Base-by-base conservation (phyloP, 805 yeast genomes). In the Alloascoidea africana region DNA sequence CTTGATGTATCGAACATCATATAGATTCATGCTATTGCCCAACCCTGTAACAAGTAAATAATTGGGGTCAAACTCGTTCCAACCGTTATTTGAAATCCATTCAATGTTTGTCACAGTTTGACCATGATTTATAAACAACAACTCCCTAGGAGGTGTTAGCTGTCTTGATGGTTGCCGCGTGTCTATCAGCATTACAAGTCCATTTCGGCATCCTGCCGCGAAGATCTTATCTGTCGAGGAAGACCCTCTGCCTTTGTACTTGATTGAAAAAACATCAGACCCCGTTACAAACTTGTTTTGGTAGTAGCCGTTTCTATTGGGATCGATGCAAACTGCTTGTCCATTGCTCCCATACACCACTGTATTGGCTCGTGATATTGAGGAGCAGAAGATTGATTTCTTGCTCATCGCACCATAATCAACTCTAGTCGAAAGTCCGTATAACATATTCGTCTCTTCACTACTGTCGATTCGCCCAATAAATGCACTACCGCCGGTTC, bases 251-350 rank as follows among this genome's bases (percentile, higher is more conserved):
- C 30, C 30, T 23, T n/a, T 23, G n/a, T 8, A 23, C n/a, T 23
- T 23, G n/a, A 23, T n/a, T 8, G 13, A 8, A 8, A 23, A 23
- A 8, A 23, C 30, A 23, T 23, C 30, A 23, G 13, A 8, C 8
- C 30, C 30, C 8, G 30, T 23, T 8, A 8, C n/a, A 23, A 23
- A 23, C n/a, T 23, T 8, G 8, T 8, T 8, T 23, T n/a, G 30
- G 30, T 23, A n/a, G n/a, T 23, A 23, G n/a, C n/a, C n/a, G n/a
- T 23, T n/a, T 23, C 30, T 23, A n/a, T n/a, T 23, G 30, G 30
- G 8, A n/a, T 23, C n/a, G 8, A 23, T 23, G 8, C n/a, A 8
- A 23, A 23, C 30, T 8, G n/a, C 30, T n/a, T 23, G 30, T n/a
- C n/a, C n/a, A 23, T n/a, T 23, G n/a, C 13, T 23, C 13, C 30